These are phyloP conservation scores for Oleoguttula mirabilis DNA, from an alignment of 495 filamentous ascomycete genomes.

Conservation along the genomic window DNA sequence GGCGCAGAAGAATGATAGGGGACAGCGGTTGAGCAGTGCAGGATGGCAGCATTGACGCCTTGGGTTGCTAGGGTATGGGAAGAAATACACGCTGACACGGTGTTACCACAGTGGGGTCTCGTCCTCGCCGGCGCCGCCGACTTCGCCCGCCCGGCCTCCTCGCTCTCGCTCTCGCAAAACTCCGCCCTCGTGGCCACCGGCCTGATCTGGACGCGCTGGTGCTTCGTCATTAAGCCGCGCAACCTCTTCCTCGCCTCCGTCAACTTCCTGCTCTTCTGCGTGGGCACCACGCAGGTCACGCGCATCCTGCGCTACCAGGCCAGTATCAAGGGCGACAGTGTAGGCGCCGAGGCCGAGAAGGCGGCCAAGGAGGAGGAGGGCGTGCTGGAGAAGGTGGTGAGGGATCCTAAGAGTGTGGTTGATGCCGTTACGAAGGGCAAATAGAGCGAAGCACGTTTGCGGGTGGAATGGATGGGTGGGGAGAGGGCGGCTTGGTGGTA, in stretches of 20 bases:
- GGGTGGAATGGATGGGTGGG: too few species aligned
- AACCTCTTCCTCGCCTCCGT: conserved; percentile 73
- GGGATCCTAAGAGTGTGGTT: conserved; percentile 35
- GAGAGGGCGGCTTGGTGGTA: too few species aligned
- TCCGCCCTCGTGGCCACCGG: conserved; percentile 77
- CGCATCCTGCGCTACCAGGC: conserved; percentile 61
- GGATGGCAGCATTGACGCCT: neutral
- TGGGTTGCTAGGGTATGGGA: neutral
- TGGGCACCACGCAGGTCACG: conserved; percentile 68
- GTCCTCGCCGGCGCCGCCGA: conserved; percentile 88
- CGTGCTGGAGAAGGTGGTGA: conserved; percentile 35
- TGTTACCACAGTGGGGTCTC: conserved; percentile 56
- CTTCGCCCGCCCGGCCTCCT: conserved; percentile 81
- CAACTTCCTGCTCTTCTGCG: conserved; percentile 92
- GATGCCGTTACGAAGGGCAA: too few species aligned
- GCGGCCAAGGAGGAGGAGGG: conserved; percentile 40
- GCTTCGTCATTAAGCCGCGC: conserved; percentile 85
- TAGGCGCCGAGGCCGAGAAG: conserved; percentile 28
- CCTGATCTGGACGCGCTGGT: conserved; percentile 96
- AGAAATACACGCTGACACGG: conserved; percentile 2
- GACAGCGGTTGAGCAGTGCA: neutral
- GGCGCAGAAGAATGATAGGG: too few species aligned
- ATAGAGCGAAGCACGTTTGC: too few species aligned
- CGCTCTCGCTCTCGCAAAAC: conserved; percentile 87
- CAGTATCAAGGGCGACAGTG: conserved; percentile 42